Evolutionary conservation across 768 basidiomycete species (phyloP).

Genomic region (Stropharia rugosoannulata): DNA sequence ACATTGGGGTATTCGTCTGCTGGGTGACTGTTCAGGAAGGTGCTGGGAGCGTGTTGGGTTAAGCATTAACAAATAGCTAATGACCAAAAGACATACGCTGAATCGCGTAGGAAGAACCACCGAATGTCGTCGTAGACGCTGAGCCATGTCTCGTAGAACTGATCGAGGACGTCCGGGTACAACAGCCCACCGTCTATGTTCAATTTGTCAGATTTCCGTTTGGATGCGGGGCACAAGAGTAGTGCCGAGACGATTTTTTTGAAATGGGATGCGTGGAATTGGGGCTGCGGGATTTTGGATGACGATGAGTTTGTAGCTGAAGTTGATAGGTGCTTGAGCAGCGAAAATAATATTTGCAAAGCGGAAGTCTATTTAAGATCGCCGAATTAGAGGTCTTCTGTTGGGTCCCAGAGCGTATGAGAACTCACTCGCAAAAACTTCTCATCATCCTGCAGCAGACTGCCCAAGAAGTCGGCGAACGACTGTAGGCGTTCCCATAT

Average conservation of each 20-base stretch:
- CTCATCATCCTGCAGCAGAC: constrained; percentile 78
- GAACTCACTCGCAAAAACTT: constrained; percentile 58
- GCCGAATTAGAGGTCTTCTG: background rate
- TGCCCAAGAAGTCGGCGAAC: constrained; percentile 68
- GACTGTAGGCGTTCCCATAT: constrained; percentile 70
- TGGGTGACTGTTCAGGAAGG: constrained; percentile 29
- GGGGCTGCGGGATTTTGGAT: constrained; percentile 44
- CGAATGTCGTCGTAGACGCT: constrained; percentile 80
- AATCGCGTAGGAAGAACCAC: constrained; percentile 86
- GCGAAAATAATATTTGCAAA: constrained; percentile 72
- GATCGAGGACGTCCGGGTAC: constrained; percentile 58
- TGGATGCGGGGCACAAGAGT: constrained; percentile 59
- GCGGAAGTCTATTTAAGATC: constrained; percentile 53
- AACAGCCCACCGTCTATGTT: constrained; percentile 33
- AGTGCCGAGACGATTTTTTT: constrained; percentile 60
- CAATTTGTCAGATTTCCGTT: constrained; percentile 19
- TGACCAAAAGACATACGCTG: constrained; percentile 47
- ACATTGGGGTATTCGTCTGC: constrained; percentile 34
- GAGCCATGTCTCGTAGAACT: constrained; percentile 73
- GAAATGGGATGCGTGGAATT: constrained; percentile 70
- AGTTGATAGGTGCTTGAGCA: constrained; percentile 77
- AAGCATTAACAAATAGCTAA: background rate
- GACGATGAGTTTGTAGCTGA: constrained; percentile 43
- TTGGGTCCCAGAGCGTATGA: background rate
- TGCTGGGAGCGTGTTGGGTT: constrained; percentile 16